Evolutionary conservation across 192 early-diverging fungal species (phyloP).

Genomic region (Podila epicladia): DNA sequence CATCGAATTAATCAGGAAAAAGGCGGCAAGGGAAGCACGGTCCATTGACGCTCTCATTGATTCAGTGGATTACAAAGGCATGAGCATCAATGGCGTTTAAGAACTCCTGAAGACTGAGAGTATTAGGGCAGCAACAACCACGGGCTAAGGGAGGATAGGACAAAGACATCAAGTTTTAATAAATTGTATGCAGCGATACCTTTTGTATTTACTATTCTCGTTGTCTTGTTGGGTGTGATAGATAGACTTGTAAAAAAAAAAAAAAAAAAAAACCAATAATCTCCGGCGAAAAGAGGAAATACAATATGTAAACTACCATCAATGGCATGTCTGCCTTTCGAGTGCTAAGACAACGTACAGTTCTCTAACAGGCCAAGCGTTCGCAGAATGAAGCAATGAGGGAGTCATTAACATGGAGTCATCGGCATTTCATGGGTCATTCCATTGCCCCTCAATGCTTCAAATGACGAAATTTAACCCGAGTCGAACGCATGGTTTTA

Average conservation of each 20-base stretch:
- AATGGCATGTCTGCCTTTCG: too few species aligned
- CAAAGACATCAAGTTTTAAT: constrained; percentile 1
- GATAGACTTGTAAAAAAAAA: too few species aligned
- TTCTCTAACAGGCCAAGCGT: constrained; percentile 2
- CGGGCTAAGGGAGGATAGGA: background rate
- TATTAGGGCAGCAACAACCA: background rate
- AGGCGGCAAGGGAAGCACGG: constrained; percentile 5
- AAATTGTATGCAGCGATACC: background rate
- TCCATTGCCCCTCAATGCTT: background rate
- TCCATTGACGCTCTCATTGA: constrained; percentile 10
- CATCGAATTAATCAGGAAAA: constrained; percentile 8
- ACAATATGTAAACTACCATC: too few species aligned
- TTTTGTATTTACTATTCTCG: background rate
- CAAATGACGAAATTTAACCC: constrained; percentile 4
- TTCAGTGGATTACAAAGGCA: constrained; percentile 11
- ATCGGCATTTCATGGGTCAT: constrained; percentile 3
- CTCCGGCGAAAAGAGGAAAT: too few species aligned
- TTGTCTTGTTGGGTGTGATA: too few species aligned
- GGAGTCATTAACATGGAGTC: constrained; percentile 6
- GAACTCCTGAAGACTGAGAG: constrained; percentile 15
- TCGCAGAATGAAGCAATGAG: background rate
- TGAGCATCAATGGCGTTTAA: constrained; percentile 9
- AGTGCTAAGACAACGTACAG: constrained; percentile 9
- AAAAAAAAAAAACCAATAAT: too few species aligned
- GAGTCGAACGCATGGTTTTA: constrained; percentile 9